phyloP scores from a whole-genome alignment of 2,329 filamentous ascomycete genomes.

The Alternaria ethzedia region DNA sequence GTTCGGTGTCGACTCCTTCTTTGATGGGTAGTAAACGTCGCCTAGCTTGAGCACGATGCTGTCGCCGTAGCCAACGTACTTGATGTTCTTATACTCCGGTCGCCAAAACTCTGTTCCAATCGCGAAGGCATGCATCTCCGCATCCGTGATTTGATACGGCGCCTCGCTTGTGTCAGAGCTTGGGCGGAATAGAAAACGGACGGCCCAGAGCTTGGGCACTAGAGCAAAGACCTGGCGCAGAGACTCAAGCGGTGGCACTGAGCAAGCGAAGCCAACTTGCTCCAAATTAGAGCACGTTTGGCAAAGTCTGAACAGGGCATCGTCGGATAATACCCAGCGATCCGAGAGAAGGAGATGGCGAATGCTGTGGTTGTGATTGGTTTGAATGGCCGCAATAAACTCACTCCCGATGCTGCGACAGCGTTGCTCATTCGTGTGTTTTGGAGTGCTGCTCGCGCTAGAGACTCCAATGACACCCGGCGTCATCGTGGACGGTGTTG shows the following conservation, averaged over 20 bases:
- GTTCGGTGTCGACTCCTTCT: constrained; percentile 7
- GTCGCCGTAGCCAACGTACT: constrained; percentile 51
- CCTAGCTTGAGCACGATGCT: constrained; percentile 47
- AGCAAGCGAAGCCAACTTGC: constrained; percentile 62
- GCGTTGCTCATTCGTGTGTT: constrained; percentile 28
- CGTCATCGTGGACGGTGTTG: constrained; percentile 35
- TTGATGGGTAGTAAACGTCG: constrained; percentile 34
- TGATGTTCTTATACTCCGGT: constrained; percentile 42
- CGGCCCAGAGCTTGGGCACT: constrained; percentile 48
- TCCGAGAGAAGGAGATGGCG: constrained; percentile 64
- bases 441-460: constrained; percentile 30
- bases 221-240: constrained; percentile 46
- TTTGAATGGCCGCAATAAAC: constrained; percentile 60
- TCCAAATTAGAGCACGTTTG: constrained; percentile 64
- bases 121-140: constrained; percentile 42
- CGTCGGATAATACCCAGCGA: constrained; percentile 59
- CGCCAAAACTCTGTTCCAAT: constrained; percentile 43
- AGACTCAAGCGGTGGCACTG: constrained; percentile 58
- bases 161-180: constrained; percentile 34
- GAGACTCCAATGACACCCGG: constrained; percentile 22
- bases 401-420: constrained; percentile 49
- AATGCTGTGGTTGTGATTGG: constrained; percentile 60
- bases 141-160: constrained; percentile 28
- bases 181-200: constrained; percentile 49
- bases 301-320: constrained; percentile 59